phyloP scores from a whole-genome alignment of 2,329 filamentous ascomycete genomes.

The Xylariaceae sp. region DNA sequence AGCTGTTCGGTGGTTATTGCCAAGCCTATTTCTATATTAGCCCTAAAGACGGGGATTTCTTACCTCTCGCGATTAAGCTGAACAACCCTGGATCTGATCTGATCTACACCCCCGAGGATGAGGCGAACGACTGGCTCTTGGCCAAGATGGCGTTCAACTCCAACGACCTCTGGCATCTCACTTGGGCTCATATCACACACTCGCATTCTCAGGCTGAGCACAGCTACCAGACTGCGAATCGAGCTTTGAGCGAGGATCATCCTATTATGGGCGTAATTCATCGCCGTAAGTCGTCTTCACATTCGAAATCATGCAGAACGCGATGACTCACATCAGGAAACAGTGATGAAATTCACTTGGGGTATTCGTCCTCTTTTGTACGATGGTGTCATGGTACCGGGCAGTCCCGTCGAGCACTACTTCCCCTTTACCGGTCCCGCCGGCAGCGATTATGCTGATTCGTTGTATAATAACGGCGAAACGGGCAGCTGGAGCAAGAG shows the following conservation, averaged over 20 bases:
- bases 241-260: constrained; percentile 43
- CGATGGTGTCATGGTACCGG: constrained; percentile 26
- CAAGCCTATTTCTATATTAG: constrained; percentile 46
- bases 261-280: constrained; percentile 39
- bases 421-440: constrained; percentile 29
- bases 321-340: constrained; percentile 3
- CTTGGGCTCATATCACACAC: constrained; percentile 41
- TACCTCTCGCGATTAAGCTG: constrained; percentile 44
- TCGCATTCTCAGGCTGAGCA: constrained; percentile 42
- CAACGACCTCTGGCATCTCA: constrained; percentile 44
- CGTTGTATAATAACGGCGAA: constrained; percentile 11
- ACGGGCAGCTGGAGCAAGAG: constrained; percentile 14
- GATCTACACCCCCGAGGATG: constrained; percentile 44
- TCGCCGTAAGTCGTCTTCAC: constrained; percentile 25
- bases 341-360: constrained; percentile 31
- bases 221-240: constrained; percentile 41
- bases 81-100: constrained; percentile 37
- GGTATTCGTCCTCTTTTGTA: constrained; percentile 28
- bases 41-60: constrained; percentile 36
- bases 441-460: constrained; percentile 25
- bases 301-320: background rate
- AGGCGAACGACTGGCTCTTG: constrained; percentile 44
- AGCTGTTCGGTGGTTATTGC: constrained; percentile 38
- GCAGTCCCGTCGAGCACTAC: constrained; percentile 30
- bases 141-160: constrained; percentile 48